These are phyloP conservation scores for Aspergillus versicolor DNA, from an alignment of 2,329 filamentous ascomycete species.

Conservation along the genomic window DNA sequence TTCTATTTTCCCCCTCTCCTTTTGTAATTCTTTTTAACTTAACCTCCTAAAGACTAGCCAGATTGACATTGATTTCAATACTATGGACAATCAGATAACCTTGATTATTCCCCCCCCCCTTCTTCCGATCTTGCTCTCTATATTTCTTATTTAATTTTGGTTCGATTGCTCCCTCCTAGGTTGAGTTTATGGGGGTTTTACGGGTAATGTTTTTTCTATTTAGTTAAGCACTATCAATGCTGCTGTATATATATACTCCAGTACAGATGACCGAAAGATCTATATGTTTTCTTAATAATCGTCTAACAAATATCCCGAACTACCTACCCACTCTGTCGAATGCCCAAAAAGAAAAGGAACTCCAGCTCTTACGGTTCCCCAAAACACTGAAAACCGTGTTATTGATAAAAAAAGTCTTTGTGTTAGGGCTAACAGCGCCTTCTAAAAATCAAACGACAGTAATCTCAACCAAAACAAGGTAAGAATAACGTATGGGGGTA, in stretches of 20 bases:
- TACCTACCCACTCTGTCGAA: background rate
- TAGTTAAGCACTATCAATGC: no score
- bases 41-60: background rate
- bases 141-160: background rate
- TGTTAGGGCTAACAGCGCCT: background rate
- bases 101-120: background rate
- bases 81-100: background rate
- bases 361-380: background rate
- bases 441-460: slow-evolving; percentile 2
- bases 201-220: no score
- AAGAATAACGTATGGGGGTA: slow-evolving; percentile 8
- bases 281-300: background rate
- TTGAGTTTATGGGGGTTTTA: background rate
- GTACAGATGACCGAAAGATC: background rate
- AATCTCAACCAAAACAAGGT: background rate
- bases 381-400: background rate
- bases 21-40: background rate
- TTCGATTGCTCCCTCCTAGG: background rate
- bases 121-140: background rate
- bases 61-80: background rate
- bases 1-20: background rate
- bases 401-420: slow-evolving; percentile 1
- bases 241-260: background rate
- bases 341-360: background rate
- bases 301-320: background rate